Conservation (phyloP, 2,329 filamentous ascomycete species). For the Botrytis paeoniae region DNA sequence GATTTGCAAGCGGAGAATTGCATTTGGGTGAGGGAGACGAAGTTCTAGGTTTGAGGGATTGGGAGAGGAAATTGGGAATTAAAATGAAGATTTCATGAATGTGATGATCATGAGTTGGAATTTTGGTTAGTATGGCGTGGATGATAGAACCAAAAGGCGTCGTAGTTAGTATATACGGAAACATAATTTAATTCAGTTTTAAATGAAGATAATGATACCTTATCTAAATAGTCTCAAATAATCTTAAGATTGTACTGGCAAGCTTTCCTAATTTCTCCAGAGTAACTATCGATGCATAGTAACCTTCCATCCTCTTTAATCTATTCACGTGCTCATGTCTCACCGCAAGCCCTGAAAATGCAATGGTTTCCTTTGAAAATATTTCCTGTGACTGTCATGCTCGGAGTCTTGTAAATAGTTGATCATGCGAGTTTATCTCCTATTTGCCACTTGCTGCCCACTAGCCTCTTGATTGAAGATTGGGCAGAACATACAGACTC, state of each 20-base stretch:
- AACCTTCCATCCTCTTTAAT: background rate
- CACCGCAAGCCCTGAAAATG: too few relatives aligned
- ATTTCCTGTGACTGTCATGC: too few relatives aligned
- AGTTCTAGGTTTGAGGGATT: background rate
- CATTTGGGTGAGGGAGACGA: conserved; percentile 7
- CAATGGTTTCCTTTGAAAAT: too few relatives aligned
- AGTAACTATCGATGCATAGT: background rate
- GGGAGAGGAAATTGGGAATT: too few relatives aligned
- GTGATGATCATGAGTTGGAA: background rate
- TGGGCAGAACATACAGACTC: background rate
- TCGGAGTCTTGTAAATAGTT: too few relatives aligned
- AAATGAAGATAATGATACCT: background rate
- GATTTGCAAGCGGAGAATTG: conserved; percentile 25
- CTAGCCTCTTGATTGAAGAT: too few relatives aligned
- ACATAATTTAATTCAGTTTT: background rate
- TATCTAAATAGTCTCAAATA: background rate
- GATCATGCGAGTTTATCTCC: too few relatives aligned
- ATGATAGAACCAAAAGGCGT: background rate
- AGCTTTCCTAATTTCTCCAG: background rate
- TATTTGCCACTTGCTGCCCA: too few relatives aligned
- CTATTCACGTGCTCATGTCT: background rate
- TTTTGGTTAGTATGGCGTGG: background rate
- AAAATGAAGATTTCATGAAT: too few relatives aligned
- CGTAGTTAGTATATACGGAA: too few relatives aligned
- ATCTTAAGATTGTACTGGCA: background rate